Conservation (phyloP, 257 asterid species). For the Lavandula angustifolia region DNA sequence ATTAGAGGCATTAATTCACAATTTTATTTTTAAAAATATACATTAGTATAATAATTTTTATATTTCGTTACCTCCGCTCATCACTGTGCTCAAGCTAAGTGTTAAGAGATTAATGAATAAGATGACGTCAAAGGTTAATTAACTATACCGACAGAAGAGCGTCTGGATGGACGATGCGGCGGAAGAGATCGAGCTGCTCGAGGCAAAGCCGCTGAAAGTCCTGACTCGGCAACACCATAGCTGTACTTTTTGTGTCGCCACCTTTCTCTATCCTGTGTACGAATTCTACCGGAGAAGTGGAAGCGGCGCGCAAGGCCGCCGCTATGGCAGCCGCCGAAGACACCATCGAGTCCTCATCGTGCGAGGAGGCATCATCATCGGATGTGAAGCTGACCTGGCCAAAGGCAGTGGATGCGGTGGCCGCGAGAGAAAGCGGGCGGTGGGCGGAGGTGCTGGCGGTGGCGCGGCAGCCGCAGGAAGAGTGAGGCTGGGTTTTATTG, state of each 20-base stretch:
- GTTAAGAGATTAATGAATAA: background rate
- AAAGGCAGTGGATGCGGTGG: slow-evolving; percentile 50
- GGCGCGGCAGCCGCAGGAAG: slow-evolving; percentile 50
- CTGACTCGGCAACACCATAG: slow-evolving; percentile 78
- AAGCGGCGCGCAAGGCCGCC: slow-evolving; percentile 63
- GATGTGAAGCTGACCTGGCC: slow-evolving; percentile 55
- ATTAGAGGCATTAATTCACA: background rate
- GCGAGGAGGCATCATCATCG: slow-evolving; percentile 35
- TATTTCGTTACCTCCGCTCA: background rate
- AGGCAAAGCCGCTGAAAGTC: slow-evolving; percentile 84
- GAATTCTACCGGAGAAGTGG: slow-evolving; percentile 93
- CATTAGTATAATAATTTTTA: background rate
- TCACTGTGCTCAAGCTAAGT: background rate
- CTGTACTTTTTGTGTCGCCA: slow-evolving; percentile 40
- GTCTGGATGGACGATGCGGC: slow-evolving; percentile 72
- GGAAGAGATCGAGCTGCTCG: slow-evolving; percentile 85
- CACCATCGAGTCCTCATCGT: slow-evolving; percentile 45
- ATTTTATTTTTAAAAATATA: background rate
- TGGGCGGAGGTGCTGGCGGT: slow-evolving; percentile 48
- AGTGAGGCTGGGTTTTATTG: slow-evolving; percentile 34
- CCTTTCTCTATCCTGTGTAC: slow-evolving; percentile 64
- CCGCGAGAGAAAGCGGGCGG: slow-evolving; percentile 44
- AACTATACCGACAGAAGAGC: slow-evolving; percentile 68
- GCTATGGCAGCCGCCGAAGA: slow-evolving; percentile 83
- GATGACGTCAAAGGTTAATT: slow-evolving; percentile 11